Evolutionary conservation across 257 asterid species (phyloP).

Genomic region (Marsdenia floribunda): DNA sequence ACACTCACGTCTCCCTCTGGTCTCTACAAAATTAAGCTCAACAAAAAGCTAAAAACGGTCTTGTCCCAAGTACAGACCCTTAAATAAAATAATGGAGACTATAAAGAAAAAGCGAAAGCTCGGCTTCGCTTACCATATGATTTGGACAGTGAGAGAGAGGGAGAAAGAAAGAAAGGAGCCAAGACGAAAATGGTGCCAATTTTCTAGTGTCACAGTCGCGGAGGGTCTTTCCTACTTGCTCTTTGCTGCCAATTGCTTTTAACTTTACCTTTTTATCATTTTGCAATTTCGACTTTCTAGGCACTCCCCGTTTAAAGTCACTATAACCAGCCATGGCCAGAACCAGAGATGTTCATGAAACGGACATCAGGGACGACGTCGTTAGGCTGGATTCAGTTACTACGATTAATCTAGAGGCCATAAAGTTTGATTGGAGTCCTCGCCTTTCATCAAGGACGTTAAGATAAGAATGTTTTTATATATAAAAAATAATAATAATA

Average conservation of each 20-base stretch:
- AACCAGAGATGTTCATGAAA: not conserved
- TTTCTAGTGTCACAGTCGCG: not conserved
- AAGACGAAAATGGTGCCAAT: not conserved
- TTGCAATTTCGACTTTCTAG: not conserved
- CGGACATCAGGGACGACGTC: not conserved
- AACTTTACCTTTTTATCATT: slow-evolving; percentile 9
- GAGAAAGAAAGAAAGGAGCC: not conserved
- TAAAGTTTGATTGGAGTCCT: not conserved
- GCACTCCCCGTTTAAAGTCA: not conserved
- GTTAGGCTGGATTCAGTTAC: not conserved
- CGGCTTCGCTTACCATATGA: not conserved
- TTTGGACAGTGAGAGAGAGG: not conserved
- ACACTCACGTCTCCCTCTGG: not conserved
- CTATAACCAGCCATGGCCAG: not conserved
- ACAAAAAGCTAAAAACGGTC: slow-evolving; percentile 3
- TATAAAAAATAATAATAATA: no score
- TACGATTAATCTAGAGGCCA: not conserved
- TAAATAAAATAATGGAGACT: not conserved
- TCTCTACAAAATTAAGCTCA: not conserved
- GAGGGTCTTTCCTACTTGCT: not conserved
- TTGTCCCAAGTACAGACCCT: not conserved
- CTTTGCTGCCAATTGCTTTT: not conserved
- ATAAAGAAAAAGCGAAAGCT: not conserved
- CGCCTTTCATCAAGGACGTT: not conserved
- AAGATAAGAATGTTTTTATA: not conserved